phyloP scores from a whole-genome alignment of 306 rosid species.

The Prunus kanzakura region DNA sequence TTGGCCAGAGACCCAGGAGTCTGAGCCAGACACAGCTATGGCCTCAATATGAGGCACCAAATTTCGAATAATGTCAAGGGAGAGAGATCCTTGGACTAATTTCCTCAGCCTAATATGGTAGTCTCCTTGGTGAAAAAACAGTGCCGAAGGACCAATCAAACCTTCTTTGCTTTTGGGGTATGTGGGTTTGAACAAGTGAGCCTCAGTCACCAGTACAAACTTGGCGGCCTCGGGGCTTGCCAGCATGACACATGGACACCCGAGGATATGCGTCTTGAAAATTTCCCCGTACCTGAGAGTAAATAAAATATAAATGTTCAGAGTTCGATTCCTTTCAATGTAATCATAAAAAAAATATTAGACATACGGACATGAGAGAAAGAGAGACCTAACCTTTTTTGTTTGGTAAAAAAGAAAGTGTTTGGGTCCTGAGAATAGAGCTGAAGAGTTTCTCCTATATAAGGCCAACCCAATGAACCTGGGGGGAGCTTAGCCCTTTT shows the following conservation, averaged over 20 bases:
- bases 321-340: neutral
- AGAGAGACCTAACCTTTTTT: conserved; percentile 46
- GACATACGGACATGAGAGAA: no score
- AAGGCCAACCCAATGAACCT: conserved; percentile 97
- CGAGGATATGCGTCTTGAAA: conserved; percentile 81
- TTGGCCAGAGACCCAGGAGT: conserved; percentile 43
- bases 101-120: conserved; percentile 65
- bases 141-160: conserved; percentile 74
- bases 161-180: conserved; percentile 87
- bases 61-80: conserved; percentile 45
- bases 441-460: conserved; percentile 81
- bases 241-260: conserved; percentile 83
- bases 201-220: conserved; percentile 71
- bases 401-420: conserved; percentile 61
- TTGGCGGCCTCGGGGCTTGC: conserved; percentile 85
- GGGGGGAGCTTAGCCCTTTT: conserved; percentile 66
- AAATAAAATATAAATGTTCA: neutral
- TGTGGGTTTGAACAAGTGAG: conserved; percentile 83
- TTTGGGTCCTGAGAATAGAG: conserved; percentile 76
- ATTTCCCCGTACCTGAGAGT: conserved; percentile 71
- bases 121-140: conserved; percentile 78
- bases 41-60: conserved; percentile 56
- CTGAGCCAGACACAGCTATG: conserved; percentile 44
- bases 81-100: conserved; percentile 60
- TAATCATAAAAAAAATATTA: neutral